phyloP scores from a whole-genome alignment of 140 eudicot species.

The Ambrosia hybrid region DNA sequence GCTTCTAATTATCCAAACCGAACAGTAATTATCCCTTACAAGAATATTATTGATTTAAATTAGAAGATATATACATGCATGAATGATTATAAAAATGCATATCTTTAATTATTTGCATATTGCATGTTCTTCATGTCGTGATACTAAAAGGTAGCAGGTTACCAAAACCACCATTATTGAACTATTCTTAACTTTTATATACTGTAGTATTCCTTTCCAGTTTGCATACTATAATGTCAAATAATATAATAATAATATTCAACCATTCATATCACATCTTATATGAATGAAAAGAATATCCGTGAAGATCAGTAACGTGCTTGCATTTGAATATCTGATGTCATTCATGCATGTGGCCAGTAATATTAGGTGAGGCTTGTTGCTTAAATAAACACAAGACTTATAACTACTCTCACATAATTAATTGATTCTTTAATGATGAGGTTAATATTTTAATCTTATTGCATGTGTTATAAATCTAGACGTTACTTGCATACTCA shows the following conservation, averaged over 20 bases:
- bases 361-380: conserved; percentile 29
- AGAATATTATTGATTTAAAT: not conserved
- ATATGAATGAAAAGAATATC: not conserved
- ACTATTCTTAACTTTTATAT: conserved; percentile 9
- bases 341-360: conserved; percentile 11
- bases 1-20: not conserved
- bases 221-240: conserved; percentile 18
- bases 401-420: conserved; percentile 23
- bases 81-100: not conserved
- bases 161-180: conserved; percentile 15
- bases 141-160: conserved; percentile 29
- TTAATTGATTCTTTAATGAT: not conserved
- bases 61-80: not conserved
- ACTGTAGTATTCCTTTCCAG: conserved; percentile 20
- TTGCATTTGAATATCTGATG: conserved; percentile 17
- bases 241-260: conserved; percentile 3
- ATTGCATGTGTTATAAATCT: not conserved
- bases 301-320: conserved; percentile 6
- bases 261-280: conserved; percentile 15
- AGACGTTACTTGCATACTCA: conserved; percentile 2
- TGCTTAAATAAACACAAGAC: not conserved
- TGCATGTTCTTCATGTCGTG: conserved; percentile 25
- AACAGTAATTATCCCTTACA: not conserved
- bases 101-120: conserved; percentile 19
- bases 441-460: not conserved